Evolutionary conservation across 2,329 filamentous ascomycete genomes (phyloP).

Genomic region (Leptodontidium sp.): DNA sequence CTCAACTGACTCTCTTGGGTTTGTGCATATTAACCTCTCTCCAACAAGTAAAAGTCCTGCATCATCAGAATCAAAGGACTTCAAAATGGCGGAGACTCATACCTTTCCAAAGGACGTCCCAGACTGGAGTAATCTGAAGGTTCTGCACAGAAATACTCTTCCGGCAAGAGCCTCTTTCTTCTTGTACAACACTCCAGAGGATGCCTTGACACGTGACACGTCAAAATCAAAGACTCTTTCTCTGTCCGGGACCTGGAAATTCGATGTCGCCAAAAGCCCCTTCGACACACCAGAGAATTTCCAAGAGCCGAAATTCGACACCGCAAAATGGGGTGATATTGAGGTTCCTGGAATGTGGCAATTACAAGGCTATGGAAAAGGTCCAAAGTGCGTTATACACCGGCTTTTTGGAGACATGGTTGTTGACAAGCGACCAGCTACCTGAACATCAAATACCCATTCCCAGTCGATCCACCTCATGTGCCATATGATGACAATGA

Average conservation of each 20-base stretch:
- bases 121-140: conserved; percentile 68
- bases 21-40: conserved; percentile 22
- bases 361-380: conserved; percentile 61
- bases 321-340: conserved; percentile 55
- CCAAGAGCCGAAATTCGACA: conserved; percentile 38
- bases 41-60: background rate
- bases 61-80: background rate
- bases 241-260: conserved; percentile 44
- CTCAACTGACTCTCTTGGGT: conserved; percentile 19
- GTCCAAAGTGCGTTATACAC: conserved; percentile 46
- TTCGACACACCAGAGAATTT: conserved; percentile 42
- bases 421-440: conserved; percentile 49
- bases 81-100: conserved; percentile 36
- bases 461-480: conserved; percentile 61
- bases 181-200: conserved; percentile 57
- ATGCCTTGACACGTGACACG: conserved; percentile 56
- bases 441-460: conserved; percentile 62
- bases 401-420: background rate
- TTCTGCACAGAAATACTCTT: conserved; percentile 68
- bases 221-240: conserved; percentile 50
- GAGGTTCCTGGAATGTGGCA: conserved; percentile 64
- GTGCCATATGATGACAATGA: conserved; percentile 60
- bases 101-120: conserved; percentile 50
- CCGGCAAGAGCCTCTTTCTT: conserved; percentile 65
- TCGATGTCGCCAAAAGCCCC: conserved; percentile 40